A percentile compares a stretch with the other conserved stretches of the same genome.
These are phyloP conservation scores for Phytophthora litchii DNA, from an alignment of 352 stramenopile species.

Conservation along the genomic window DNA sequence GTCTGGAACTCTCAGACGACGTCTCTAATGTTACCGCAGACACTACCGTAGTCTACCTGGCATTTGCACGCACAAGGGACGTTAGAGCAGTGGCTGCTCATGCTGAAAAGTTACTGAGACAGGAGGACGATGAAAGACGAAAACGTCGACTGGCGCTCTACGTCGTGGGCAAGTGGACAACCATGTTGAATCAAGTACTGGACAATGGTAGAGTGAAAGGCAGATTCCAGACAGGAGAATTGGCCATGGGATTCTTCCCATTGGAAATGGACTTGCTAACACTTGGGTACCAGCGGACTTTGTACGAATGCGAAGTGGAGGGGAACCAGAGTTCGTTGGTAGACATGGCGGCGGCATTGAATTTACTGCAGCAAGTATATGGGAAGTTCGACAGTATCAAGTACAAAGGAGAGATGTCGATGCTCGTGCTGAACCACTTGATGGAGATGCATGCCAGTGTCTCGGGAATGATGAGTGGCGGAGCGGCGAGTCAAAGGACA, in stretches of 20 bases:
- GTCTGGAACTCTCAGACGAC: conserved; percentile 63
- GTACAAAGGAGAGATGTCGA: conserved; percentile 79
- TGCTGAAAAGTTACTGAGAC: conserved; percentile 39
- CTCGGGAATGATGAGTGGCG: conserved; percentile 20
- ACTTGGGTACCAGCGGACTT: conserved; percentile 53
- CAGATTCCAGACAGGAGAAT: conserved; percentile 44
- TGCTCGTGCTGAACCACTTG: conserved; percentile 69
- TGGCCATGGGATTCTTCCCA: conserved; percentile 62
- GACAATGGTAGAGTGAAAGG: conserved; percentile 39
- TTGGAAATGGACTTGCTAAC: conserved; percentile 67
- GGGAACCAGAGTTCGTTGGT: conserved; percentile 56
- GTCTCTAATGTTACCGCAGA: conserved; percentile 35
- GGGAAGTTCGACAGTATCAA: conserved; percentile 72
- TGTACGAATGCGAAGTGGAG: conserved; percentile 58
- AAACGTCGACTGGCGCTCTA: conserved; percentile 40
- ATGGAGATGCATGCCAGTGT: conserved; percentile 50
- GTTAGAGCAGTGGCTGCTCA: conserved; percentile 55
- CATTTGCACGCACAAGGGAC: conserved; percentile 45
- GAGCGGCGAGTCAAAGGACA: background rate
- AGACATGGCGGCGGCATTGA: conserved; percentile 54
- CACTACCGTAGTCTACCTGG: conserved; percentile 55
- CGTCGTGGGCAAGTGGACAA: conserved; percentile 56
- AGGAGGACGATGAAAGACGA: conserved; percentile 22
- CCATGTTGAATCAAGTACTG: conserved; percentile 54
- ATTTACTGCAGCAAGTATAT: conserved; percentile 62